Conservation (phyloP, 371 early-diverging fungal species). For the Lichtheimia hyalospora region DNA sequence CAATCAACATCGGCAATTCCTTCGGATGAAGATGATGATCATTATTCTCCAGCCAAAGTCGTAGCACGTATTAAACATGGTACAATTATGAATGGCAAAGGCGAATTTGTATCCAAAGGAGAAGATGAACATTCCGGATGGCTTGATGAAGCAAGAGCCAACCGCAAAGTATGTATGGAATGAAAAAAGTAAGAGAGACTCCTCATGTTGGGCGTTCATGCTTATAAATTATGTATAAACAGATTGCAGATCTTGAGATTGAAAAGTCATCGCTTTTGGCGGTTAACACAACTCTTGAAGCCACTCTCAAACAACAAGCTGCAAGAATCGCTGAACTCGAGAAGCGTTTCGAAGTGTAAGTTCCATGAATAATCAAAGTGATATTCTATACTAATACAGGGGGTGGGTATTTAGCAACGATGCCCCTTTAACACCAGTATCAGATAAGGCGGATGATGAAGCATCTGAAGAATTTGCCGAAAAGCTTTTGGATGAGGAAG, state of each 20-base stretch:
- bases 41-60: constrained; percentile 23
- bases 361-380: not conserved
- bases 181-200: constrained; percentile 1
- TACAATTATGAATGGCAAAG: constrained; percentile 53
- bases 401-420: not conserved
- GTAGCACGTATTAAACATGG: constrained; percentile 46
- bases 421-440: constrained; percentile 33
- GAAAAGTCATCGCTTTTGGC: constrained; percentile 46
- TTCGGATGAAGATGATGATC: constrained; percentile 12
- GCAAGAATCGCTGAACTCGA: constrained; percentile 39
- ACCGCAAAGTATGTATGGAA: constrained; percentile 34
- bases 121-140: constrained; percentile 24
- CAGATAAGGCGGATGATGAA: constrained; percentile 25
- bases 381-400: not conserved
- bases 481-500: constrained; percentile 24
- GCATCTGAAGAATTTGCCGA: constrained; percentile 10
- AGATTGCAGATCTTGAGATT: constrained; percentile 58
- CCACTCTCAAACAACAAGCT: constrained; percentile 37
- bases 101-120: constrained; percentile 44
- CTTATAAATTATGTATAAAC: constrained; percentile 4
- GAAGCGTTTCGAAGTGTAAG: constrained; percentile 36
- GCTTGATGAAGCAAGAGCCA: constrained; percentile 41
- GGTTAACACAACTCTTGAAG: constrained; percentile 47
- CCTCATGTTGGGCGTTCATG: not conserved
- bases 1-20: constrained; percentile 4